phyloP scores from a whole-genome alignment of 1,284 basidiomycete genomes.

The Golubevia pallescens region DNA sequence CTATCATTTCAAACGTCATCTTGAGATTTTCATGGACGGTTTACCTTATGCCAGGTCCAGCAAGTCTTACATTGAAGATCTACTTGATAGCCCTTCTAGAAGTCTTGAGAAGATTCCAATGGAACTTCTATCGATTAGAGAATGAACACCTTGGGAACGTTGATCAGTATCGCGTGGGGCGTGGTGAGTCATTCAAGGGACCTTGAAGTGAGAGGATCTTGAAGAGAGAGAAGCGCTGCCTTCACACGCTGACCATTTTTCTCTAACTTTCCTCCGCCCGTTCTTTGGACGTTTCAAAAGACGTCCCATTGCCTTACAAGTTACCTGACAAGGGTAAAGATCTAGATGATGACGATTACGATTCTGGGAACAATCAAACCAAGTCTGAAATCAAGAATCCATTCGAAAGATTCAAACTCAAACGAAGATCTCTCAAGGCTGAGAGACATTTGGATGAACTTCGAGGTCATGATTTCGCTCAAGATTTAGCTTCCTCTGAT shows the following conservation, averaged over 20 bases:
- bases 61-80: conserved; percentile 70
- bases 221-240: too few species aligned
- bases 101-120: conserved; percentile 80
- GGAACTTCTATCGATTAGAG: conserved; percentile 85
- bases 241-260: too few species aligned
- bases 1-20: conserved; percentile 72
- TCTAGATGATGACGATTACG: conserved; percentile 15
- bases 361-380: conserved; percentile 2
- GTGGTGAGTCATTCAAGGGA: conserved; percentile 49
- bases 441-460: neutral
- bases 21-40: conserved; percentile 82
- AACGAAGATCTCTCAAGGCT: neutral
- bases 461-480: neutral
- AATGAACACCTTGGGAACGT: conserved; percentile 85
- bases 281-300: conserved; percentile 42
- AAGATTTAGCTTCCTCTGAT: neutral
- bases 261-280: too few species aligned
- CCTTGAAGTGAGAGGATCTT: too few species aligned
- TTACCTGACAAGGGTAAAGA: neutral
- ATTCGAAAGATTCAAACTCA: neutral
- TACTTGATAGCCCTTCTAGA: conserved; percentile 79
- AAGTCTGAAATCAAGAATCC: neutral
- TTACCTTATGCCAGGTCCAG: conserved; percentile 73
- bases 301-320: conserved; percentile 78
- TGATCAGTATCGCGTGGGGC: conserved; percentile 81